Conservation (phyloP, 2,329 filamentous ascomycete species). For the Albifimbria verrucaria region DNA sequence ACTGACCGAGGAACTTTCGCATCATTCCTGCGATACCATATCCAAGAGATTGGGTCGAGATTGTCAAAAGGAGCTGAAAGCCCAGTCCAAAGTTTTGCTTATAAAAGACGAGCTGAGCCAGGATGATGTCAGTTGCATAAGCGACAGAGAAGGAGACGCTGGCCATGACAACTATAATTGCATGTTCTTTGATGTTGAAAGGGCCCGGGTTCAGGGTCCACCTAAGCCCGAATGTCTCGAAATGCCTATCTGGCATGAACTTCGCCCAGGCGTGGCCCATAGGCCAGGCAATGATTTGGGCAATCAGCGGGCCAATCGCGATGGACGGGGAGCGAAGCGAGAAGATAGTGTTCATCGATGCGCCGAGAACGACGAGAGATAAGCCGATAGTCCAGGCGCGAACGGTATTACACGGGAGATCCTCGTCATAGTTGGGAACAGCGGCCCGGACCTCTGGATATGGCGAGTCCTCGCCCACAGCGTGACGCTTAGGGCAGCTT, state of each 20-base stretch:
- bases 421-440: constrained; percentile 62
- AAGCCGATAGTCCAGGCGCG: constrained; percentile 64
- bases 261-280: constrained; percentile 59
- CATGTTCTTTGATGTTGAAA: constrained; percentile 69
- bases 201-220: constrained; percentile 65
- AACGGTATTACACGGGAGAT: constrained; percentile 63
- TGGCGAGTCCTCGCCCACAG: constrained; percentile 55
- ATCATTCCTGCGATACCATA: constrained; percentile 69
- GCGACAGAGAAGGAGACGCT: constrained; percentile 67
- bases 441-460: constrained; percentile 65
- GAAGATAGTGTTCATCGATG: constrained; percentile 61
- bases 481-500: constrained; percentile 28
- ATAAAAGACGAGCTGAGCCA: constrained; percentile 70
- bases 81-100: constrained; percentile 64
- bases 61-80: constrained; percentile 64
- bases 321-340: constrained; percentile 61
- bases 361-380: constrained; percentile 51
- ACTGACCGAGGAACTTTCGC: constrained; percentile 57
- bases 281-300: constrained; percentile 62
- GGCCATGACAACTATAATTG: constrained; percentile 68
- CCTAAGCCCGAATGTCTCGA: constrained; percentile 48
- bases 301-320: constrained; percentile 56
- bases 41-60: constrained; percentile 67
- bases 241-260: constrained; percentile 46
- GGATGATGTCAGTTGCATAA: constrained; percentile 71